Evolutionary conservation across 2,329 filamentous ascomycete species (phyloP).

Genomic region (Aspergillus floridensis): DNA sequence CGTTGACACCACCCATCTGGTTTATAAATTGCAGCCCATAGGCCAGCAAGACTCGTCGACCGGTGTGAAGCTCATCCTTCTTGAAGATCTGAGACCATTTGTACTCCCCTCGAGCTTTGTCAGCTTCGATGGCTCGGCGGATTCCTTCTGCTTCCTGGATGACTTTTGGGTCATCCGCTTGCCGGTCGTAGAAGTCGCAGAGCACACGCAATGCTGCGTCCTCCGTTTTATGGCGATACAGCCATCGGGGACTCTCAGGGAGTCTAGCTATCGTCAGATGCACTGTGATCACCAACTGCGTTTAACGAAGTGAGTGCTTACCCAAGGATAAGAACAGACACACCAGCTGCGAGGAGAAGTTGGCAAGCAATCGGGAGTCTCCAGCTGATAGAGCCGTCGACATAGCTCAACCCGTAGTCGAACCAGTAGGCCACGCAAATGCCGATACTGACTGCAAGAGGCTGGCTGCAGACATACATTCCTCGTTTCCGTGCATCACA

Average conservation of each 20-base stretch:
- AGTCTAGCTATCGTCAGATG: conserved; percentile 21
- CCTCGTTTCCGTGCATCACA: conserved; percentile 45
- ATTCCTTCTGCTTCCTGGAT: conserved; percentile 38
- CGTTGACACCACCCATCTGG: conserved; percentile 50
- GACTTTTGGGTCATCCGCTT: conserved; percentile 23
- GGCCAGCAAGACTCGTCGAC: conserved; percentile 47
- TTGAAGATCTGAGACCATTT: conserved; percentile 44
- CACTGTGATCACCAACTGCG: neutral
- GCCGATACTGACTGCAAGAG: conserved; percentile 39
- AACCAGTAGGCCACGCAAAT: conserved; percentile 38
- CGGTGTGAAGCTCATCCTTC: conserved; percentile 44
- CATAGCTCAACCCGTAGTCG: conserved; percentile 36
- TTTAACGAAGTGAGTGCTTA: conserved; percentile 14
- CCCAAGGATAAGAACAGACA: conserved; percentile 39
- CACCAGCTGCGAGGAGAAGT: conserved; percentile 43
- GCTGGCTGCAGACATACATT: conserved; percentile 44
- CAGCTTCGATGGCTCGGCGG: conserved; percentile 45
- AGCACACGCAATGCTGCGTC: conserved; percentile 30
- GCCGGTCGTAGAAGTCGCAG: conserved; percentile 28
- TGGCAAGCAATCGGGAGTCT: conserved; percentile 49
- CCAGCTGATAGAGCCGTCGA: conserved; percentile 46
- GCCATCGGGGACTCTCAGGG: conserved; percentile 44
- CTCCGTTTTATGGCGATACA: conserved; percentile 43
- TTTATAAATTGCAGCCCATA: conserved; percentile 52
- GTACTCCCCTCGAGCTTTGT: conserved; percentile 35